Conservation (phyloP, 2,329 filamentous ascomycete genomes). For the Aphanoascus verrucosus region DNA sequence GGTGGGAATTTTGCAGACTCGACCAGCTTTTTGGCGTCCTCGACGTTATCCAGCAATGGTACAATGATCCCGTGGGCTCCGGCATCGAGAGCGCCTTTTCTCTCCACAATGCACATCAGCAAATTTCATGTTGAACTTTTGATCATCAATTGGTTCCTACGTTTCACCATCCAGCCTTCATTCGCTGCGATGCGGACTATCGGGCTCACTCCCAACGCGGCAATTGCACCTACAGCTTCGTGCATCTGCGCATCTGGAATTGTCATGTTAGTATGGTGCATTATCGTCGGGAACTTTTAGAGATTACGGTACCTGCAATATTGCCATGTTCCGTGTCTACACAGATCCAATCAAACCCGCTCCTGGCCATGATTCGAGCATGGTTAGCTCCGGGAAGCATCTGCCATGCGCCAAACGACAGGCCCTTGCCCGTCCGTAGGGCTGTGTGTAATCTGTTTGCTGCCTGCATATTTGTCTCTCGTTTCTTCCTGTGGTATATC, state of each 20-base stretch:
- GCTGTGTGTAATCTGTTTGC: constrained; percentile 45
- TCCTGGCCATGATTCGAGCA: constrained; percentile 43
- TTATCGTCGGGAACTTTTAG: neutral
- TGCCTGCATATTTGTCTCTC: constrained; percentile 37
- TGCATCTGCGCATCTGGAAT: constrained; percentile 43
- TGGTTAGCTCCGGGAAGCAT: constrained; percentile 47
- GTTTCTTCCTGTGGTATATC: too few species aligned
- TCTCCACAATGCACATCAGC: neutral
- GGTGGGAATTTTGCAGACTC: constrained; percentile 48
- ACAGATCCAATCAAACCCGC: constrained; percentile 45
- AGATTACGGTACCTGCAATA: constrained; percentile 37
- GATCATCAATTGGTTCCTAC: constrained; percentile 24
- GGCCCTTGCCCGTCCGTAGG: constrained; percentile 37
- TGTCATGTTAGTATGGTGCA: neutral
- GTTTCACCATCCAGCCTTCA: constrained; percentile 53
- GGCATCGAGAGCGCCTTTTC: constrained; percentile 44
- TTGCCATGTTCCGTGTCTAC: constrained; percentile 49
- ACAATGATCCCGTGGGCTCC: constrained; percentile 51
- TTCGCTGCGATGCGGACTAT: constrained; percentile 44
- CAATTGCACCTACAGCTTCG: constrained; percentile 42
- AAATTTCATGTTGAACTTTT: neutral
- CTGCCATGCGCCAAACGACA: constrained; percentile 49
- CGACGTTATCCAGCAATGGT: constrained; percentile 43
- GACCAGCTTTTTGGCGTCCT: constrained; percentile 44
- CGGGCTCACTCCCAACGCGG: constrained; percentile 33